A percentile compares a stretch with the other conserved stretches of the same genome.
These are phyloP conservation scores for Heteromeles arbutifolia DNA, from an alignment of 306 rosid species.

Conservation along the genomic window DNA sequence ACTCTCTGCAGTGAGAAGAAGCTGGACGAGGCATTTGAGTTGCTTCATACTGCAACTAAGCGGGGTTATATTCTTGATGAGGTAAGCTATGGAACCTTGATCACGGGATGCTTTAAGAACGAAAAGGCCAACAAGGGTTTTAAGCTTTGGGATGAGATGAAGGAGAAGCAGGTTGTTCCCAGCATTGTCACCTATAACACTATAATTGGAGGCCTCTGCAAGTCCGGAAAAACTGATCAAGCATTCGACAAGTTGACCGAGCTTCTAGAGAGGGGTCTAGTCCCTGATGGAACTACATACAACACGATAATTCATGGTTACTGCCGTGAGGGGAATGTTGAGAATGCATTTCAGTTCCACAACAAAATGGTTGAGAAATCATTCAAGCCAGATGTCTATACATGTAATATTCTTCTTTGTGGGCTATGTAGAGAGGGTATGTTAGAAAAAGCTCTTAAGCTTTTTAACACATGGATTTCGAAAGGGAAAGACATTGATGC, in stretches of 20 bases:
- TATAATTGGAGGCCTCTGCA: constrained; percentile 68
- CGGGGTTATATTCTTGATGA: constrained; percentile 80
- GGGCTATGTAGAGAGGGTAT: constrained; percentile 67
- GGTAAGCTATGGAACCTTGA: constrained; percentile 80
- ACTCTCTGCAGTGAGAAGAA: constrained; percentile 56
- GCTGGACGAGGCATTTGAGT: constrained; percentile 55
- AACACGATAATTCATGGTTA: constrained; percentile 75
- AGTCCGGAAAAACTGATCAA: constrained; percentile 52
- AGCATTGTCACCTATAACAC: constrained; percentile 61
- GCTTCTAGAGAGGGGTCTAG: constrained; percentile 55
- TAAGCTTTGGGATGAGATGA: constrained; percentile 78
- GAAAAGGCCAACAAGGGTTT: constrained; percentile 45
- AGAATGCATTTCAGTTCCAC: constrained; percentile 78
- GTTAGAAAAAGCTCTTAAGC: constrained; percentile 72
- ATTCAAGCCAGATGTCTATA: constrained; percentile 62
- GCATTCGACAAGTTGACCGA: constrained; percentile 70
- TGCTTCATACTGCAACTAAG: constrained; percentile 40
- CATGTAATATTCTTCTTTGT: constrained; percentile 70
- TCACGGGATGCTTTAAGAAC: constrained; percentile 70
- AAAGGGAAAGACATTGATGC: constrained; percentile 52
- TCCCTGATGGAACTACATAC: constrained; percentile 68
- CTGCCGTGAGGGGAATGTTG: constrained; percentile 64
- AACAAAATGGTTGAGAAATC: constrained; percentile 62
- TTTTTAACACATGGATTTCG: constrained; percentile 59
- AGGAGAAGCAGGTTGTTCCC: constrained; percentile 54